phyloP scores from a whole-genome alignment of 345 rosid genomes.

The Rhodamnia rubescens region DNA sequence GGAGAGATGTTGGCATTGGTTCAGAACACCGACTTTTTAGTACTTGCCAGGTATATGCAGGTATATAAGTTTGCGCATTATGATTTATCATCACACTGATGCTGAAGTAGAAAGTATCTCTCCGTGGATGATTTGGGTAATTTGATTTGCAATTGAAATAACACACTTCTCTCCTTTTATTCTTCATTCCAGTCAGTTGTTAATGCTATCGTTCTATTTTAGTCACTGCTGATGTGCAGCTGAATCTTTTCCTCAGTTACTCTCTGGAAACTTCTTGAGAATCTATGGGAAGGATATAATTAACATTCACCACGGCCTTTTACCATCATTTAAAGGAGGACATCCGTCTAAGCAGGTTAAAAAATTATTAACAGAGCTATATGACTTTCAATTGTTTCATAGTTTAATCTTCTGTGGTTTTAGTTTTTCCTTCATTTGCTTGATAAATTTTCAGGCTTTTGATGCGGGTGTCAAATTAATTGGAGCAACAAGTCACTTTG shows the following conservation, averaged over 20 bases:
- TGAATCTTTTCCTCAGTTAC: slow-evolving; percentile 30
- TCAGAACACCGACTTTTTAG: slow-evolving; percentile 73
- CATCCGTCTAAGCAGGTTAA: slow-evolving; percentile 74
- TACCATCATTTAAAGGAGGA: slow-evolving; percentile 95
- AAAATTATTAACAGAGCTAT: slow-evolving; percentile 1
- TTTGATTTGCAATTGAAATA: neutral
- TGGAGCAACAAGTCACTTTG: slow-evolving; percentile 94
- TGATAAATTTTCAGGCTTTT: slow-evolving; percentile 67
- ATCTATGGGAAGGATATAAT: slow-evolving; percentile 80
- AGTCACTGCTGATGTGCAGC: neutral
- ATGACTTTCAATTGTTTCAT: neutral
- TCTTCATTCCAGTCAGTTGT: neutral
- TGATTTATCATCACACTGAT: neutral
- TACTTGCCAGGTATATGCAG: slow-evolving; percentile 99
- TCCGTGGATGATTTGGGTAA: neutral
- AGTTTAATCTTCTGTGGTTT: neutral
- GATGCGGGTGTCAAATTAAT: slow-evolving; percentile 93
- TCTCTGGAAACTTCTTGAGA: slow-evolving; percentile 62
- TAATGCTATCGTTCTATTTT: neutral
- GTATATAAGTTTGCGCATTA: slow-evolving; percentile 19
- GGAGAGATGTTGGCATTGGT: slow-evolving; percentile 72
- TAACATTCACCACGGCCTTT: slow-evolving; percentile 97
- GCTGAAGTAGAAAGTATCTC: neutral
- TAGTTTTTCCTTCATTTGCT: slow-evolving; percentile 14
- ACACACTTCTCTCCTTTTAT: neutral